Evolutionary conservation across 306 rosid species (phyloP).

Genomic region (Medicago lupulina): DNA sequence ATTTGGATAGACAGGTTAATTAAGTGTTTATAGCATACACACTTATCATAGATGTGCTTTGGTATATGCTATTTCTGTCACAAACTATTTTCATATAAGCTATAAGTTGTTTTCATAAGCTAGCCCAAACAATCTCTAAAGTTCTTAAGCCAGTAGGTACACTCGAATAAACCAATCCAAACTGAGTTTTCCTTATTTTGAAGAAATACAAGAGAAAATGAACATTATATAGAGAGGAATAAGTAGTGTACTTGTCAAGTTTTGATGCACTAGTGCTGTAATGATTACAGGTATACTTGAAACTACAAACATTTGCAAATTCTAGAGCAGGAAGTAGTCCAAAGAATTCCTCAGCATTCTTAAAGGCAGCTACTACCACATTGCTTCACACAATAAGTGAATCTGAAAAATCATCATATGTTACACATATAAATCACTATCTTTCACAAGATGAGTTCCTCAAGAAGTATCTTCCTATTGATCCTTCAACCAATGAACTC

Average conservation of each 20-base stretch:
- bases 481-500: conserved; percentile 85
- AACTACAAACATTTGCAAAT: conserved; percentile 77
- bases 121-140: not conserved
- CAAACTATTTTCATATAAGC: not conserved
- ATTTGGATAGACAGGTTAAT: not conserved
- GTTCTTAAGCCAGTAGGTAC: not conserved
- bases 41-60: not conserved
- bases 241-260: too few species aligned
- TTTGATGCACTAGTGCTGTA: conserved; percentile 22
- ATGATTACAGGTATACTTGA: conserved; percentile 72
- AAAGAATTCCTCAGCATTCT: conserved; percentile 86
- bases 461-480: conserved; percentile 79
- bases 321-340: conserved; percentile 75
- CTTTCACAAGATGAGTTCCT: conserved; percentile 80
- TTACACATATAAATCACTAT: conserved; percentile 87
- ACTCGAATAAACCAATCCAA: not conserved
- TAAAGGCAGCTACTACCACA: conserved; percentile 95
- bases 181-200: too few species aligned
- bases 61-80: not conserved
- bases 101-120: too few species aligned
- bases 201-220: too few species aligned
- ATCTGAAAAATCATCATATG: conserved; percentile 95
- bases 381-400: conserved; percentile 98
- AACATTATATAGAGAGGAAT: too few species aligned
- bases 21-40: not conserved